A percentile compares a stretch with the other conserved stretches of the same genome.
Evolutionary conservation across 2,329 filamentous ascomycete genomes (phyloP).

Genomic region (Fusarium compactum): DNA sequence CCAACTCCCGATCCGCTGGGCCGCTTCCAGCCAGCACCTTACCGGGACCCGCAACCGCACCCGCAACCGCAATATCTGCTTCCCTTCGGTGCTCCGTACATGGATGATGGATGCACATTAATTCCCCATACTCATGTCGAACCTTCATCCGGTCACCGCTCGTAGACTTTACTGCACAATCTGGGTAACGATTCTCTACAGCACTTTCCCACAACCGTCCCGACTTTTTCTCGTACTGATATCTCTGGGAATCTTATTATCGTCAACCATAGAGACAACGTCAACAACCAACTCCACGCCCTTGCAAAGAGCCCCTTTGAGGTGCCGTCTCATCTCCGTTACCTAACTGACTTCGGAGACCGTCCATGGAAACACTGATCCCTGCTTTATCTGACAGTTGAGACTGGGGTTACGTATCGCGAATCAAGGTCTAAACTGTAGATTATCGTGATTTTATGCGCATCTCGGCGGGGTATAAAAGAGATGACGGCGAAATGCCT

Average conservation of each 20-base stretch:
- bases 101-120: conserved; percentile 9
- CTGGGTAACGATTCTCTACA: conserved; percentile 14
- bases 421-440: conserved; percentile 12
- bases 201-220: conserved; percentile 24
- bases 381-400: conserved; percentile 30
- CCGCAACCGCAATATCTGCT: conserved; percentile 20
- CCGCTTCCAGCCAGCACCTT: conserved; percentile 38
- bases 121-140: conserved; percentile 16
- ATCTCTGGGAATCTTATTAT: background rate
- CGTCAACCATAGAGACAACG: conserved; percentile 7
- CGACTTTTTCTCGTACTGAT: conserved; percentile 47
- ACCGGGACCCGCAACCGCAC: conserved; percentile 14
- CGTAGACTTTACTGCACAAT: conserved; percentile 25
- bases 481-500: conserved; percentile 23
- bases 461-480: conserved; percentile 8
- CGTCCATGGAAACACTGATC: conserved; percentile 22
- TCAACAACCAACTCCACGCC: background rate
- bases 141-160: conserved; percentile 40
- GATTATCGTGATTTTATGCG: conserved; percentile 33
- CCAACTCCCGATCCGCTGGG: conserved; percentile 45
- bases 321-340: conserved; percentile 20
- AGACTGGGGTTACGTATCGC: conserved; percentile 22
- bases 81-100: conserved; percentile 10
- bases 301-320: background rate
- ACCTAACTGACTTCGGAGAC: conserved; percentile 26